Conservation (phyloP, 768 basidiomycete species). For the Russula abietina region DNA sequence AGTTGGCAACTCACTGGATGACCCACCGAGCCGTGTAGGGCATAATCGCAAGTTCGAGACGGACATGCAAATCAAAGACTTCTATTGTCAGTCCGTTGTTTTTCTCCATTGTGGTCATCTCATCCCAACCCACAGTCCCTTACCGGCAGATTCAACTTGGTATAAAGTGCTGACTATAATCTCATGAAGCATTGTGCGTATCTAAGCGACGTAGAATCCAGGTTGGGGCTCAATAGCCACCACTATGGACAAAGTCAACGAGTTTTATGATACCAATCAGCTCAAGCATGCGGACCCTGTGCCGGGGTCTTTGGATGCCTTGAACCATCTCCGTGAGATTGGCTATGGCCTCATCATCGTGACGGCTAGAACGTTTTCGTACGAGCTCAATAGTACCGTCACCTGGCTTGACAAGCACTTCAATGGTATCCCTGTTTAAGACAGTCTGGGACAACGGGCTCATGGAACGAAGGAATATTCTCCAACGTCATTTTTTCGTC, state of each 20-base stretch:
- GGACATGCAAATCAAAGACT: constrained; percentile 19
- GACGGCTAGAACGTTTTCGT: constrained; percentile 10
- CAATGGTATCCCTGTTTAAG: constrained; percentile 1
- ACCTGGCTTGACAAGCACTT: constrained; percentile 20
- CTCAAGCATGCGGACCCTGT: constrained; percentile 14
- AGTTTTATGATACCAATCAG: constrained; percentile 21
- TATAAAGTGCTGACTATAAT: constrained; percentile 11
- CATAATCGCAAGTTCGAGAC: constrained; percentile 20
- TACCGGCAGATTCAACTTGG: constrained; percentile 19
- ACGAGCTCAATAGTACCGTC: constrained; percentile 19
- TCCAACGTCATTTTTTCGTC: constrained; percentile 16
- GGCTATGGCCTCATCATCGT: constrained; percentile 13
- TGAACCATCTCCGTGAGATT: constrained; percentile 10
- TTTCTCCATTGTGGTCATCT: not conserved
- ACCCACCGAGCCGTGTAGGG: constrained; percentile 6
- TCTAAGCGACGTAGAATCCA: constrained; percentile 16
- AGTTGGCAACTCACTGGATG: not conserved
- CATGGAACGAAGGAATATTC: constrained; percentile 10
- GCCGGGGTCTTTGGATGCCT: constrained; percentile 15
- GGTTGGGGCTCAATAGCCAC: constrained; percentile 22
- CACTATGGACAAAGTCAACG: constrained; percentile 16
- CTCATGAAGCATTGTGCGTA: not conserved
- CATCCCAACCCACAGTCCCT: not conserved
- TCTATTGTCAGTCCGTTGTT: constrained; percentile 17
- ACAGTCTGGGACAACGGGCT: not conserved